Evolutionary conservation across 495 filamentous ascomycete genomes (phyloP).

Genomic region (Penicillium egyptiacum): DNA sequence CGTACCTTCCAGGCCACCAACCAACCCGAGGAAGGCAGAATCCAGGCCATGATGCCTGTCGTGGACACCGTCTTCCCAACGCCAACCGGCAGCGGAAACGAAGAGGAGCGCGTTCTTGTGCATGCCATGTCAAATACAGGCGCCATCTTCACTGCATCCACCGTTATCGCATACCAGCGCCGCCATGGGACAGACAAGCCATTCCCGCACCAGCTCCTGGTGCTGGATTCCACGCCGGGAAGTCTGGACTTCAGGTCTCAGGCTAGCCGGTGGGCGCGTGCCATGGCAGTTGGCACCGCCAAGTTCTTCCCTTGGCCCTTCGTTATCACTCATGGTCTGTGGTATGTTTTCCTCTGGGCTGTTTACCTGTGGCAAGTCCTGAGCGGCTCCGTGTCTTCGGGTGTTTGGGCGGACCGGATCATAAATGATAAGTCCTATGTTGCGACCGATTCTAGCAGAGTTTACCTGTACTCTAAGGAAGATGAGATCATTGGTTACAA

Average conservation of each 20-base stretch:
- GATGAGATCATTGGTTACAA: slow-evolving; percentile 56
- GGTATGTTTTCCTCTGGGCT: slow-evolving; percentile 34
- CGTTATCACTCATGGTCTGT: slow-evolving; percentile 45
- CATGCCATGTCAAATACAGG: slow-evolving; percentile 56
- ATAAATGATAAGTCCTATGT: slow-evolving; percentile 27
- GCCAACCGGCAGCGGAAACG: slow-evolving; percentile 19
- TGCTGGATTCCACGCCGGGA: slow-evolving; percentile 55
- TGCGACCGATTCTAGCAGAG: slow-evolving; percentile 19
- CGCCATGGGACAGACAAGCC: slow-evolving; percentile 34
- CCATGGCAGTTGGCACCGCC: slow-evolving; percentile 51
- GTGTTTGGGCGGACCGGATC: slow-evolving; percentile 24
- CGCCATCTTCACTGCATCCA: slow-evolving; percentile 49
- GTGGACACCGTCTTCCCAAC: slow-evolving; percentile 47
- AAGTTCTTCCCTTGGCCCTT: slow-evolving; percentile 52
- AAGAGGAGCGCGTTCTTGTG: slow-evolving; percentile 38
- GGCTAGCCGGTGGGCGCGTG: slow-evolving; percentile 49
- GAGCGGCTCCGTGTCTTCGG: slow-evolving; percentile 21
- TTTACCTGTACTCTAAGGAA: slow-evolving; percentile 55
- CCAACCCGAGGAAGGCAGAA: slow-evolving; percentile 41
- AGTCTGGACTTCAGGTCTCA: slow-evolving; percentile 48
- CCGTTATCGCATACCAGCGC: slow-evolving; percentile 45
- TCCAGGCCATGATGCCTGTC: slow-evolving; percentile 49
- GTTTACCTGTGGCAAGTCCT: slow-evolving; percentile 18
- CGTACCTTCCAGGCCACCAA: slow-evolving; percentile 47
- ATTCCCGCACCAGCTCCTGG: slow-evolving; percentile 47